Evolutionary conservation across 1,284 basidiomycete species (phyloP), one percentile per base, ranked within the genome.

Genomic region (Ceratobasidium sp.): DNA sequence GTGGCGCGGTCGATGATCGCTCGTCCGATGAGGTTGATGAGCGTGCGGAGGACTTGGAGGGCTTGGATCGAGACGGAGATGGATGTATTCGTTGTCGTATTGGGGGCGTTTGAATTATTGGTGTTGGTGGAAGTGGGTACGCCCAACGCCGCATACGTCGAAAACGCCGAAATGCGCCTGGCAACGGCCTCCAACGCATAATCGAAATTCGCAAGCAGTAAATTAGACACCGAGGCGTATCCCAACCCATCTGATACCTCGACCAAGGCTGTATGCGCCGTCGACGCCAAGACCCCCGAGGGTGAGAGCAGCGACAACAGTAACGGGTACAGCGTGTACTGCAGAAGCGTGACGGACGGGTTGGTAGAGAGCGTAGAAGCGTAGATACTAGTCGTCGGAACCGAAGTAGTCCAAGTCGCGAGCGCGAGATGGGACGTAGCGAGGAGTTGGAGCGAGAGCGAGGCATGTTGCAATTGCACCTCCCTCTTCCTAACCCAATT

Each of bases 121-220:
- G 74, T 1, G 82, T 81, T 0, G 82, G 81, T 0, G 76, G 74
- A 0, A 78, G 74, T 12, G 35, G 20, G 20, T 65, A 38, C 2
- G 17, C 38, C 94, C 92, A 3, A 97, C n/a, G 83, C 80, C 90
- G 88, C 60, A 88, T 81, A 34, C 88, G 86, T 12, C 87, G 88
- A 17, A 97, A 83, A 31, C 90, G 86, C 38, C 92, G 88, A 0
- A 92, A 92, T 8, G 95, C 89, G 12, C 1, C 64, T 43, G 40
- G 64, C 52, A 13, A 55, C 40, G 31, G 90, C 86, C 74, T 96
- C 94, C 70, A 98, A 85, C 7, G 93, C 90, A 75, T 98, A 97
- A 79, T 98, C 95, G 73, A 96, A 95, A 77, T 97, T 96, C 29
- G 94, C 90, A 32, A 97, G 83, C 3, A 98, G 82, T 34, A 97